Percentiles rank a stretch among this genome's conserved stretches.
Evolutionary conservation across 1,139 yeast species (phyloP).

Genomic region (Hemisphaericaspora xylofermentans): DNA sequence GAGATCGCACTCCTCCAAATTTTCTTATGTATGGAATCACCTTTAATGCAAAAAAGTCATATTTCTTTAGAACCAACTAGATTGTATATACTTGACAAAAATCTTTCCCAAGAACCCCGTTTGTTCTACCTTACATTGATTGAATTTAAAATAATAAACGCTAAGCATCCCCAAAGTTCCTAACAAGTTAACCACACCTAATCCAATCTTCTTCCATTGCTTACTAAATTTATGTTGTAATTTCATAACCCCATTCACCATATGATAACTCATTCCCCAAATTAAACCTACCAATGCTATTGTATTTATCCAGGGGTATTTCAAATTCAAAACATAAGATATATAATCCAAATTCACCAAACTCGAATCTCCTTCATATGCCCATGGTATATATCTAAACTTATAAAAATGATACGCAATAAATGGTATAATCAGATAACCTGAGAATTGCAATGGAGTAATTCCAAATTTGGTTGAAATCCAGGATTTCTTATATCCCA

Average conservation of each 20-base stretch:
- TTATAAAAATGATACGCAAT: constrained; percentile 47
- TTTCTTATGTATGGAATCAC: too few relatives aligned
- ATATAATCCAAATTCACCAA: constrained; percentile 55
- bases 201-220: constrained; percentile 36
- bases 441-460: constrained; percentile 58
- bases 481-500: constrained; percentile 50
- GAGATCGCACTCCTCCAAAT: too few relatives aligned
- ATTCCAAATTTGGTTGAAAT: constrained; percentile 37
- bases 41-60: too few relatives aligned
- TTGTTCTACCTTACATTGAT: constrained; percentile 16
- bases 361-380: constrained; percentile 65
- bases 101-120: constrained; percentile 30
- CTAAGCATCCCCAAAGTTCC: constrained; percentile 27
- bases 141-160: constrained; percentile 22
- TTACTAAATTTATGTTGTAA: constrained; percentile 28
- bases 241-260: constrained; percentile 36
- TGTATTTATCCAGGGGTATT: constrained; percentile 23
- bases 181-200: constrained; percentile 26
- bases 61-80: constrained; percentile 13
- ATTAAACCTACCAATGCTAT: constrained; percentile 21
- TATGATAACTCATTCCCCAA: constrained; percentile 33
- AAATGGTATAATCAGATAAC: constrained; percentile 52
- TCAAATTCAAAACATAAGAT: constrained; percentile 37
- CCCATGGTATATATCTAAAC: constrained; percentile 49
- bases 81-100: constrained; percentile 25